Conservation (phyloP, 768 basidiomycete genomes). For the Hydnomerulius pinastri region DNA sequence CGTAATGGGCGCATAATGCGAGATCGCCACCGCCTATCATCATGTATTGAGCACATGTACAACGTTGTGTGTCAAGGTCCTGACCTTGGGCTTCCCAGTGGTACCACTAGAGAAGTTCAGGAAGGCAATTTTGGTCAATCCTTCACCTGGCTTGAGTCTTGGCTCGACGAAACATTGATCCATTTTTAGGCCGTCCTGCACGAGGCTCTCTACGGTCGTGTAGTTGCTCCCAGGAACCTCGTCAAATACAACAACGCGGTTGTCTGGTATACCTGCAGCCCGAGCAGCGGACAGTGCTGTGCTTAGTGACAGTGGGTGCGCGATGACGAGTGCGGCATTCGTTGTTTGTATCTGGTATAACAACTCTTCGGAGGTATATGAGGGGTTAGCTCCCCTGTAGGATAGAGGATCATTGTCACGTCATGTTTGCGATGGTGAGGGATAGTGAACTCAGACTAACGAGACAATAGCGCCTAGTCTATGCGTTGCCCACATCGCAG, state of each 20-base stretch:
- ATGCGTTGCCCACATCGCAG: conserved; percentile 61
- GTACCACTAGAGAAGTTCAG: conserved; percentile 77
- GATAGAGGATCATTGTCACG: not conserved
- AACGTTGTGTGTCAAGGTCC: not conserved
- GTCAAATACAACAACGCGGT: conserved; percentile 31
- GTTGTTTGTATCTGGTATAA: conserved; percentile 33
- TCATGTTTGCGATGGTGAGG: not conserved
- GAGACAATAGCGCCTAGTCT: conserved; percentile 59
- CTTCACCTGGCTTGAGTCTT: conserved; percentile 55
- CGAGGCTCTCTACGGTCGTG: conserved; percentile 47
- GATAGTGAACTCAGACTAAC: conserved; percentile 35
- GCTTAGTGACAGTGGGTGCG: conserved; percentile 28
- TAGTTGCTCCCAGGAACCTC: conserved; percentile 11
- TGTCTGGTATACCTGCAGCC: conserved; percentile 29
- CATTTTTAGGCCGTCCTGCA: conserved; percentile 43
- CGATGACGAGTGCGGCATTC: conserved; percentile 30
- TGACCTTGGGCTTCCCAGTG: conserved; percentile 51
- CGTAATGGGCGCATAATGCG: conserved; percentile 65
- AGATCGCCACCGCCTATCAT: conserved; percentile 60
- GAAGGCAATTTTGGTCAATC: conserved; percentile 61
- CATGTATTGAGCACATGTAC: not conserved
- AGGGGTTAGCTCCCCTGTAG: conserved; percentile 35
- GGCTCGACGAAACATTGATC: conserved; percentile 46
- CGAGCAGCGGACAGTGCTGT: conserved; percentile 33
- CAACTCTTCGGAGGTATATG: conserved; percentile 34